phyloP scores from a whole-genome alignment of 331 rosid genomes.

The Cydonia oblonga region DNA sequence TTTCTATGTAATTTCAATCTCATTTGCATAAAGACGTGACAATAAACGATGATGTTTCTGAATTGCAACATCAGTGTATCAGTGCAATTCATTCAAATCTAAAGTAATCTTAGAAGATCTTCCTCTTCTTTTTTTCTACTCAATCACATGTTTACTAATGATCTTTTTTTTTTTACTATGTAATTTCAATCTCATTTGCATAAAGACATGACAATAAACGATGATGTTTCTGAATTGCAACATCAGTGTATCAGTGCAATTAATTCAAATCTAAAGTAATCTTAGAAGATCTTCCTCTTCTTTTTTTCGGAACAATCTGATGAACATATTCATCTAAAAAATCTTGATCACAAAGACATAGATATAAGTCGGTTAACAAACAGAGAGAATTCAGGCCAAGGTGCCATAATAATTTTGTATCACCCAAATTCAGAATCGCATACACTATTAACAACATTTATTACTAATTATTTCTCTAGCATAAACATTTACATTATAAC shows the following conservation, averaged over 20 bases:
- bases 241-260: too few relatives aligned
- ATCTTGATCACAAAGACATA: background rate
- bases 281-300: background rate
- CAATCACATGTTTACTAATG: background rate
- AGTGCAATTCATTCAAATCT: background rate
- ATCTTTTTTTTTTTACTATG: too few relatives aligned
- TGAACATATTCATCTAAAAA: background rate
- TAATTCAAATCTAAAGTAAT: background rate
- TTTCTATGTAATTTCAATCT: background rate
- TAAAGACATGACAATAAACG: too few relatives aligned
- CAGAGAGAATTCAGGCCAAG: background rate
- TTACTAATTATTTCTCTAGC: background rate
- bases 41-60: too few relatives aligned
- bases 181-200: too few relatives aligned
- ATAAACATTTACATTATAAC: conserved; percentile 5
- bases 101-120: background rate
- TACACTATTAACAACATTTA: background rate
- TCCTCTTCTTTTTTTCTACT: background rate
- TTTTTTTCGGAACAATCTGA: background rate
- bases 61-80: too few relatives aligned
- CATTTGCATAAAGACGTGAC: too few relatives aligned
- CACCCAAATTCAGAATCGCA: background rate
- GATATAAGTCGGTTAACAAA: background rate
- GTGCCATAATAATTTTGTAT: background rate
- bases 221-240: too few relatives aligned